Evolutionary conservation across 371 early-diverging fungal genomes (phyloP), one percentile per base, ranked within the genome.

Genomic region (Funneliformis caledonium): DNA sequence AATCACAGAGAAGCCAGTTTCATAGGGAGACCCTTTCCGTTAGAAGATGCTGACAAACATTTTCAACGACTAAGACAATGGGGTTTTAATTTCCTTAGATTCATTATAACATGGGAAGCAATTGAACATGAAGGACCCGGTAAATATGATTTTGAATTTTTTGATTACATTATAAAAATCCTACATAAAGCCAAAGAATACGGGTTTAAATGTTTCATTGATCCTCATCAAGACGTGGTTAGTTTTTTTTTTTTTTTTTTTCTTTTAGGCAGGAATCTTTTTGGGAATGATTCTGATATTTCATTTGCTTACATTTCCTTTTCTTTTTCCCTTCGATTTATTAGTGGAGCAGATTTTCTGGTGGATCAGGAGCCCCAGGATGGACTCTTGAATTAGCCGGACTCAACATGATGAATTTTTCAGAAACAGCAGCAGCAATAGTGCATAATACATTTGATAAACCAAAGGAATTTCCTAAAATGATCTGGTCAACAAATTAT

Each of bases 401-500:
- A 7, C 83, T 96, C 9, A 89, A 95, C 75, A 87, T 92, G 31
- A 73, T 78, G 6, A 80, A 88, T 64, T 94, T 96, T 60, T 81
- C 87, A 19, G 87, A 81, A 11, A 91, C 93, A 0, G 90, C 87
- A 12, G 93, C 95, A 14, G 95, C 96, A 0, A 81, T 94, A 68
- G 89, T 92, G n/a, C 96, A 95, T 60, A 91, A 91, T 80, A 75
- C 83, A 0, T 89, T 92, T 73, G 84, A 88, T 16, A 87, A 89
- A 16, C 91, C 91, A 7, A 86, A 86, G 16, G 83, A 87, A 31
- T 92, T 86, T 72, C 92, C 93, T 26, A 93, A 91, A 76, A 96
- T 96, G 96, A 92, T 93, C 50, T 96, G 96, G 96, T 89, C 93
- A 26, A 95, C 96, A 42, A 96, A 96, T 80, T 95, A 96, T 83